A percentile compares a stretch with the other conserved stretches of the same genome.
Conservation (phyloP, 129 eudicot genomes). For the Kitagawia praeruptora region DNA sequence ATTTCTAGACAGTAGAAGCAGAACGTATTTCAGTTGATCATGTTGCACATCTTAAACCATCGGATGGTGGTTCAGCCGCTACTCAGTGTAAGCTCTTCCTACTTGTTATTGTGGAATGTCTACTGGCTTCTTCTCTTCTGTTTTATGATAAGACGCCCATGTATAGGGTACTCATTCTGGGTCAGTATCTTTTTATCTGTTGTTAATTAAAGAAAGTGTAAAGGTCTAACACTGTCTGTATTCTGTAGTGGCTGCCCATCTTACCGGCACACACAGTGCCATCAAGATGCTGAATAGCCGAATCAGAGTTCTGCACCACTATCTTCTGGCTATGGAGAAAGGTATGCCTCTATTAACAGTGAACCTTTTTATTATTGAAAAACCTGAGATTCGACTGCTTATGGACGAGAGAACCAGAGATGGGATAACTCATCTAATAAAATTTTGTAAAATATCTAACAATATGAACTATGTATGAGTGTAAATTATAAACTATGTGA, state of each 20-base stretch:
- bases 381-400: neutral
- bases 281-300: slow-evolving; percentile 97
- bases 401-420: neutral
- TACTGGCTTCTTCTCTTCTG: neutral
- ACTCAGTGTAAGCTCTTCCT: slow-evolving; percentile 60
- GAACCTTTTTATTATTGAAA: neutral
- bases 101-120: neutral
- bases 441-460: neutral
- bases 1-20: slow-evolving; percentile 82
- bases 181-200: neutral
- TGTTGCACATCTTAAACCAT: slow-evolving; percentile 95
- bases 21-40: slow-evolving; percentile 95
- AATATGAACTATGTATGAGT: neutral
- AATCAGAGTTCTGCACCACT: slow-evolving; percentile 84
- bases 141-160: neutral
- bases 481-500: too few species aligned
- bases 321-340: slow-evolving; percentile 85
- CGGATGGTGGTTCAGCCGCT: slow-evolving; percentile 99
- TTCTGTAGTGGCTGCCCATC: slow-evolving; percentile 93
- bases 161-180: neutral
- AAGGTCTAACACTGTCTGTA: neutral
- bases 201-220: slow-evolving; percentile 2
- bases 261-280: slow-evolving; percentile 96
- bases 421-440: neutral
- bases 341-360: slow-evolving; percentile 29